A percentile compares a stretch with the other conserved stretches of the same genome.
Evolutionary conservation across 192 early-diverging fungal species (phyloP).

Genomic region (Mortierella claussenii): DNA sequence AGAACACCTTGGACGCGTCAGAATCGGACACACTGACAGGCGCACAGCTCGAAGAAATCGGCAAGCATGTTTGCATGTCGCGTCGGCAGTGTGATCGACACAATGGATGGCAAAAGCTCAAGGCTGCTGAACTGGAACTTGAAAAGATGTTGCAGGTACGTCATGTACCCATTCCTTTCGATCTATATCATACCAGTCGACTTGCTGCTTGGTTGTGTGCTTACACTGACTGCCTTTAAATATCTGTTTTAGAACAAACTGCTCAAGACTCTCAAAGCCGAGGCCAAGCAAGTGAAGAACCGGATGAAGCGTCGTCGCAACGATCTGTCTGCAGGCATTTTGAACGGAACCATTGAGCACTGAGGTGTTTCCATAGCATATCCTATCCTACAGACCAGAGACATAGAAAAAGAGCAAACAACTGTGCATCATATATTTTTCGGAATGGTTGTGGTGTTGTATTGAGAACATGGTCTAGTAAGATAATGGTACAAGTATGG

Average conservation of each 20-base stretch:
- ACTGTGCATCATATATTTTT: too few species aligned
- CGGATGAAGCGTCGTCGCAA: slow-evolving; percentile 60
- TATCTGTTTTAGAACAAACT: slow-evolving; percentile 34
- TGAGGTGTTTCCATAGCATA: too few species aligned
- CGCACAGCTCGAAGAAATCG: slow-evolving; percentile 28
- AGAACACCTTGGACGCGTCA: not conserved
- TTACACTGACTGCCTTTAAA: too few species aligned
- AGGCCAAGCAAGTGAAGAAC: slow-evolving; percentile 56
- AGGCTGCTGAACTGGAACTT: slow-evolving; percentile 54
- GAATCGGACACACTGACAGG: not conserved
- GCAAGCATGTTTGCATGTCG: slow-evolving; percentile 41
- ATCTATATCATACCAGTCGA: too few species aligned
- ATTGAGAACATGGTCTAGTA: slow-evolving; percentile 3
- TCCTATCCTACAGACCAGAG: not conserved
- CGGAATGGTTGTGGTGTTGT: too few species aligned
- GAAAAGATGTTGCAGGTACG: slow-evolving; percentile 53
- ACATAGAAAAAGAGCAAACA: not conserved
- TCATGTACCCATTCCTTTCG: too few species aligned
- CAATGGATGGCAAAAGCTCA: slow-evolving; percentile 59
- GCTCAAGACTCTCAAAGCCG: slow-evolving; percentile 39
- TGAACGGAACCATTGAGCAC: slow-evolving; percentile 62
- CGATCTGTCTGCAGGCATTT: slow-evolving; percentile 52
- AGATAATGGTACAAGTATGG: slow-evolving; percentile 27
- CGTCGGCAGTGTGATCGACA: slow-evolving; percentile 59
- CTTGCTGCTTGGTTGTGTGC: too few species aligned